Conservation (phyloP, 208 protist genomes). For the Trypanosomatidae sp. region DNA sequence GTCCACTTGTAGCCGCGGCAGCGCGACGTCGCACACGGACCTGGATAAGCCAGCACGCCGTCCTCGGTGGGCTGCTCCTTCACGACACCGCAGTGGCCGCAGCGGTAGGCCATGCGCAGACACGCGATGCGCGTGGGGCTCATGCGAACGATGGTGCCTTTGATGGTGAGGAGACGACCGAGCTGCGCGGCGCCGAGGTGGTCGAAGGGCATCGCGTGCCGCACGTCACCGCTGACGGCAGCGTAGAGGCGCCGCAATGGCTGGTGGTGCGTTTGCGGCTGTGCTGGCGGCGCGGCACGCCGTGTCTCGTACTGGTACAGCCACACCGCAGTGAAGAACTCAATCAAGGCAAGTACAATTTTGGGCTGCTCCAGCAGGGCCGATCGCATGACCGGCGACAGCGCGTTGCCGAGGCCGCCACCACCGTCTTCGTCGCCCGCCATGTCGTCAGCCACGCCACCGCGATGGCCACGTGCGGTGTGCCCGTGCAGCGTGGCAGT, state of each 20-base stretch:
- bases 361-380: slow-evolving; percentile 54
- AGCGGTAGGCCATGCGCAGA: slow-evolving; percentile 62
- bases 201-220: slow-evolving; percentile 51
- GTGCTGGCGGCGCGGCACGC: not conserved
- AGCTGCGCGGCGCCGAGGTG: slow-evolving; percentile 69
- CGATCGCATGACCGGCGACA: slow-evolving; percentile 45
- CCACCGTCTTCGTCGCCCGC: no score
- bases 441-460: slow-evolving; percentile 15
- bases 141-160: slow-evolving; percentile 78
- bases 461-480: not conserved
- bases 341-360: slow-evolving; percentile 60
- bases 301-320: slow-evolving; percentile 24
- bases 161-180: slow-evolving; percentile 66
- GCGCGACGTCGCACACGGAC: slow-evolving; percentile 42
- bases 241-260: slow-evolving; percentile 31
- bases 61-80: slow-evolving; percentile 54
- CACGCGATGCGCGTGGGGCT: slow-evolving; percentile 70
- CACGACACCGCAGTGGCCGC: slow-evolving; percentile 60
- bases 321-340: slow-evolving; percentile 72
- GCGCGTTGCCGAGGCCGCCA: slow-evolving; percentile 19
- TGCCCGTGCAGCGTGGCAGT: no score
- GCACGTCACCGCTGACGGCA: slow-evolving; percentile 26
- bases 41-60: slow-evolving; percentile 72
- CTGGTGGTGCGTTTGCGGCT: slow-evolving; percentile 5
- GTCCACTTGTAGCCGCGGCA: slow-evolving; percentile 79